Conservation (phyloP, 768 basidiomycete genomes). For the Psilocybe cubensis region DNA sequence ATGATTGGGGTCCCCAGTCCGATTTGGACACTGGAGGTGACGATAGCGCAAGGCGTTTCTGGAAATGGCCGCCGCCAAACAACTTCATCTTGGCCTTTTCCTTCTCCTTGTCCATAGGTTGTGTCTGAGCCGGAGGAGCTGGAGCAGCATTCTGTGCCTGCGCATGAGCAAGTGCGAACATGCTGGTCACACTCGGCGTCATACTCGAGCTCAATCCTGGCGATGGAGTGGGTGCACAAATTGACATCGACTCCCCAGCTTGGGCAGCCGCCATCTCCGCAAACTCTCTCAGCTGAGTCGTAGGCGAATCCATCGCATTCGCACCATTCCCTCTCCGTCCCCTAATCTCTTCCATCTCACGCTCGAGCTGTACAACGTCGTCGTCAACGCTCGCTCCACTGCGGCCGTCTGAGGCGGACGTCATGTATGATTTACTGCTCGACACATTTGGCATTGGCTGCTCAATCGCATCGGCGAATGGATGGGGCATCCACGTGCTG, state of each 20-base stretch:
- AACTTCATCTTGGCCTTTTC: background rate
- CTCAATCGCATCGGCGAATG: constrained; percentile 15
- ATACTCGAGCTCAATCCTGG: constrained; percentile 5
- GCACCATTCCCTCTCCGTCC: constrained; percentile 5
- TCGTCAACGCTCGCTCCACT: constrained; percentile 5
- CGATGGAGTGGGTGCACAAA: background rate
- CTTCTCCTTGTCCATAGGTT: constrained; percentile 1
- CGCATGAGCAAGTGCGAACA: constrained; percentile 8
- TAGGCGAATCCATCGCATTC: constrained; percentile 8
- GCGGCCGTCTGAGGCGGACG: background rate
- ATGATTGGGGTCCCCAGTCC: constrained; percentile 11
- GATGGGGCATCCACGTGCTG: constrained; percentile 16
- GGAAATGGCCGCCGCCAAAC: background rate
- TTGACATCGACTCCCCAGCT: background rate
- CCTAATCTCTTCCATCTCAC: constrained; percentile 20
- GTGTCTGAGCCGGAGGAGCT: background rate
- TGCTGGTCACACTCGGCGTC: constrained; percentile 9
- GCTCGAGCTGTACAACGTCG: constrained; percentile 20
- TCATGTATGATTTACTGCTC: background rate
- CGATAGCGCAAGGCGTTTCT: constrained; percentile 15
- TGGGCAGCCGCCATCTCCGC: background rate
- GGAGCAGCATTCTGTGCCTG: constrained; percentile 5
- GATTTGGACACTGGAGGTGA: constrained; percentile 13
- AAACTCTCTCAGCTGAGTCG: constrained; percentile 12
- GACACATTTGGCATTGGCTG: background rate